A percentile compares a stretch with the other conserved stretches of the same genome.
phyloP scores from a whole-genome alignment of 1,139 yeast genomes.

The Blastobotrys ciferrii region DNA sequence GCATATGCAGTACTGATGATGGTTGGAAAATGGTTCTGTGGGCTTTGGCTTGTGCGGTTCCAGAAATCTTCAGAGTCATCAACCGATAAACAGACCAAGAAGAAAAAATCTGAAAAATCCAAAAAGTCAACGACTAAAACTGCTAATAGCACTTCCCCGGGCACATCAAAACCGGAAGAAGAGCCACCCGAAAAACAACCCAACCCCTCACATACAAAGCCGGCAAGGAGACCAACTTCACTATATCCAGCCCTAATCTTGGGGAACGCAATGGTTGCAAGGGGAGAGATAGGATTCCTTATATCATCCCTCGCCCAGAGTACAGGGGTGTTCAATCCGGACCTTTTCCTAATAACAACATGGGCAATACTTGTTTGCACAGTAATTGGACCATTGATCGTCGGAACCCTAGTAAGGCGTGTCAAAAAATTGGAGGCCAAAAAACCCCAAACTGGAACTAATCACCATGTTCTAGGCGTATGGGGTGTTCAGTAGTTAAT shows the following conservation, averaged over 20 bases:
- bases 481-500: too few relatives aligned
- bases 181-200: neutral
- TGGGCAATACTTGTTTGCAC: constrained; percentile 12
- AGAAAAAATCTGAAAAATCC: neutral
- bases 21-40: constrained; percentile 1
- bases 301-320: constrained; percentile 5
- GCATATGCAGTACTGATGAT: constrained; percentile 7
- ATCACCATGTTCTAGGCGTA: constrained; percentile 4
- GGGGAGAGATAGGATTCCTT: constrained; percentile 9
- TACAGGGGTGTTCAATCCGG: neutral
- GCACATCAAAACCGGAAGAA: neutral
- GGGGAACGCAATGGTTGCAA: constrained; percentile 9
- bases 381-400: constrained; percentile 5
- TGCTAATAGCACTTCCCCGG: neutral
- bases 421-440: neutral
- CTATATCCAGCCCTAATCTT: constrained; percentile 8
- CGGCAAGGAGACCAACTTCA: neutral
- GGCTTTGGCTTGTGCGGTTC: constrained; percentile 5
- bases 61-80: neutral
- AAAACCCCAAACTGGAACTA: neutral
- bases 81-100: neutral
- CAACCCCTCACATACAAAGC: neutral
- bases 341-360: neutral
- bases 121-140: neutral
- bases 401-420: constrained; percentile 7